phyloP scores from a whole-genome alignment of 352 stramenopile species.

The Peronosclerospora sorghi region DNA sequence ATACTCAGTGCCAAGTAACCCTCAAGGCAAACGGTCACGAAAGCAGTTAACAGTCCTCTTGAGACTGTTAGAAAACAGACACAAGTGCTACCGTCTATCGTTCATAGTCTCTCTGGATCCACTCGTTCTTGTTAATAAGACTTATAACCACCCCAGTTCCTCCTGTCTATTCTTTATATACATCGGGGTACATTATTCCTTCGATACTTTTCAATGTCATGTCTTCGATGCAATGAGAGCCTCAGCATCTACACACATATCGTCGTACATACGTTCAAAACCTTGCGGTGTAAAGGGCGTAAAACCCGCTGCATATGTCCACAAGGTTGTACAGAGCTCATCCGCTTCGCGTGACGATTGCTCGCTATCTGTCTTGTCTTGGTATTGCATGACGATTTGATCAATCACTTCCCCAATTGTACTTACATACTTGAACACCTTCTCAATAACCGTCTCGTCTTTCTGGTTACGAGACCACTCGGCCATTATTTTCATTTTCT shows the following conservation, averaged over 20 bases:
- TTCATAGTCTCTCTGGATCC: conserved; percentile 3
- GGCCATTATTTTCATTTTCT: conserved; percentile 83
- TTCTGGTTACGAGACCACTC: conserved; percentile 74
- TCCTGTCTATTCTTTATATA: conserved; percentile 5
- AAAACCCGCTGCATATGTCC: conserved; percentile 64
- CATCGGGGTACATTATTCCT: not conserved
- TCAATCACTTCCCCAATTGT: conserved; percentile 76
- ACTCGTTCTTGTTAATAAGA: conserved; percentile 11
- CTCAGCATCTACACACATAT: conserved; percentile 67
- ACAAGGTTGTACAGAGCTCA: conserved; percentile 68
- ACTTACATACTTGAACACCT: conserved; percentile 80
- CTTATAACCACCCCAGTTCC: conserved; percentile 4
- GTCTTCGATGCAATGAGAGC: conserved; percentile 22
- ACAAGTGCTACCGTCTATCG: conserved; percentile 5
- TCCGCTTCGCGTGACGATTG: conserved; percentile 36
- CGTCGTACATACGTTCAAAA: conserved; percentile 81
- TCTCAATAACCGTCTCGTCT: conserved; percentile 77
- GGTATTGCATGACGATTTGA: conserved; percentile 43
- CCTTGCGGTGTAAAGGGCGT: conserved; percentile 61
- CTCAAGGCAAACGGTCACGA: conserved; percentile 11
- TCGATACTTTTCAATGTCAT: conserved; percentile 6
- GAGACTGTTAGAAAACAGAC: conserved; percentile 8
- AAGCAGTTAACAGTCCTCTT: not conserved
- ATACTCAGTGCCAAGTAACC: not conserved
- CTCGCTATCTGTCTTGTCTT: conserved; percentile 15